Conservation (phyloP, 345 rosid species). For the Acer campestre region DNA sequence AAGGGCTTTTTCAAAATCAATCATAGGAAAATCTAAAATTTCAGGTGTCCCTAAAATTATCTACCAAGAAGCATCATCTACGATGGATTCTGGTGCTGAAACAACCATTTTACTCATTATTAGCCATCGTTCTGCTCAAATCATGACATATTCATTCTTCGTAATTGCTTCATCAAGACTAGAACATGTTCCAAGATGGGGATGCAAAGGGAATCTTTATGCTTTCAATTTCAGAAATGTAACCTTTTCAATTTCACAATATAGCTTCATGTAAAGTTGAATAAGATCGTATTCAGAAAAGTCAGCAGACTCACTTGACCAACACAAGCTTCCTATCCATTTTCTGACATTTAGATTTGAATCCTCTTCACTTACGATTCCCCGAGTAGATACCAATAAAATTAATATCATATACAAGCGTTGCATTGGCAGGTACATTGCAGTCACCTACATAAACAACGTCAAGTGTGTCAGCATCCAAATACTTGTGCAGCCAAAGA, state of each 20-base stretch:
- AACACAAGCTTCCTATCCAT: not conserved
- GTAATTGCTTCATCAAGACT: too few relatives aligned
- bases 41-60: too few relatives aligned
- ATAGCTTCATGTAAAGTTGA: not conserved
- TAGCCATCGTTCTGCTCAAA: too few relatives aligned
- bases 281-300: not conserved
- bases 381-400: constrained; percentile 77
- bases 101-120: too few relatives aligned
- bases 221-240: too few relatives aligned
- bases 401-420: constrained; percentile 82
- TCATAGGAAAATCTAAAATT: too few relatives aligned
- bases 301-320: constrained; percentile 23
- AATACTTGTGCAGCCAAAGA: not conserved
- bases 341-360: not conserved
- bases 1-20: too few relatives aligned
- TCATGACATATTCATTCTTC: too few relatives aligned
- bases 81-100: too few relatives aligned
- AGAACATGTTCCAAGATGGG: too few relatives aligned
- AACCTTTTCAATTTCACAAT: not conserved
- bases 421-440: constrained; percentile 94
- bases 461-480: constrained; percentile 11
- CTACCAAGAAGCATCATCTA: too few relatives aligned
- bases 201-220: too few relatives aligned
- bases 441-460: constrained; percentile 69
- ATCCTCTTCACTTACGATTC: constrained; percentile 56